These are phyloP conservation scores for Vinca major DNA, from an alignment of 305 asterid species.

Conservation along the genomic window DNA sequence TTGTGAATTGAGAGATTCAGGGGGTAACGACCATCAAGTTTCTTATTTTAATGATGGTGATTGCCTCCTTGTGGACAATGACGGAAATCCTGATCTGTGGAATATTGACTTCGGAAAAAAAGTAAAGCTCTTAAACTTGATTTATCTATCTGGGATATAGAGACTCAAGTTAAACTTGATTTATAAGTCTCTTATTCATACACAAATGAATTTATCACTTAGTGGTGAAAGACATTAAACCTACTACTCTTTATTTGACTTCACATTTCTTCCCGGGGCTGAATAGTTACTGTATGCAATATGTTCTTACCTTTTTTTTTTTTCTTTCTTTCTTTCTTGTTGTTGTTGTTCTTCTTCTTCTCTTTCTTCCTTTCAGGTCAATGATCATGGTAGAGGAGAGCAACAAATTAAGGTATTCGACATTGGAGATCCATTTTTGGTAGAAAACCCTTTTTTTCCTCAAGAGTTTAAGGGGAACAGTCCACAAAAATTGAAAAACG, in stretches of 20 bases:
- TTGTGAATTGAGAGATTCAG: conserved; percentile 26
- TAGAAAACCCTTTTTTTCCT: conserved; percentile 20
- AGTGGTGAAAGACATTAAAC: background rate
- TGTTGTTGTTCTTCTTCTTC: background rate
- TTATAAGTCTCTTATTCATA: background rate
- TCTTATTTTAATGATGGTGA: conserved; percentile 23
- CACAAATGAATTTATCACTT: background rate
- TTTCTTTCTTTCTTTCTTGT: background rate
- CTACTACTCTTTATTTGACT: background rate
- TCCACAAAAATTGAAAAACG: conserved; percentile 15
- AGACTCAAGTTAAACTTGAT: conserved; percentile 4
- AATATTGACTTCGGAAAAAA: conserved; percentile 18
- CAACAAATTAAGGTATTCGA: conserved; percentile 13
- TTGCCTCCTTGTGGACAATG: conserved; percentile 21
- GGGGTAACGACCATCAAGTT: conserved; percentile 19
- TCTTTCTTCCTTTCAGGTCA: conserved; percentile 23
- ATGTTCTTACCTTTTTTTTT: background rate
- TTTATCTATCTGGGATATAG: background rate
- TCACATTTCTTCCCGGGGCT: background rate
- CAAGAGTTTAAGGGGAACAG: conserved; percentile 24
- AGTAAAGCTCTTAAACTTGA: conserved; percentile 22
- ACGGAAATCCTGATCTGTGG: conserved; percentile 18
- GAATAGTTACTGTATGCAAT: background rate
- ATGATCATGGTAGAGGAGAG: conserved; percentile 19
- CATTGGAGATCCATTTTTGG: conserved; percentile 15